These are phyloP conservation scores for Petunia secreta DNA, from an alignment of 257 asterid genomes.

Conservation along the genomic window DNA sequence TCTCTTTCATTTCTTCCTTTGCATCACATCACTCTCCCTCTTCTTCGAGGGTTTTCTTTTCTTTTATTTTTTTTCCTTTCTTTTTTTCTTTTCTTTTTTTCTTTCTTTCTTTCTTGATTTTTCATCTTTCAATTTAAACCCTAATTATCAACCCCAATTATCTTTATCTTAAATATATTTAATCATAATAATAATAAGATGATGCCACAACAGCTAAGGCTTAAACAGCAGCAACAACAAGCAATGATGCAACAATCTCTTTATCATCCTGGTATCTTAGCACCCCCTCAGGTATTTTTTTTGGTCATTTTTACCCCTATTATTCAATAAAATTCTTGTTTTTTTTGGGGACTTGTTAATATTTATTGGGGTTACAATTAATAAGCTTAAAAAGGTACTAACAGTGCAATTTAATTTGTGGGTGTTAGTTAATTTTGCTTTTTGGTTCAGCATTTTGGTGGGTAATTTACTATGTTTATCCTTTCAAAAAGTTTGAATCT, in stretches of 20 bases:
- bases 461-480: not conserved
- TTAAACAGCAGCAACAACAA: constrained; percentile 61
- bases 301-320: not conserved
- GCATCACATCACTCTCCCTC: constrained; percentile 23
- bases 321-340: not conserved
- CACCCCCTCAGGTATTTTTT: constrained; percentile 59
- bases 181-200: constrained; percentile 8
- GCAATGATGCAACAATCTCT: constrained; percentile 86
- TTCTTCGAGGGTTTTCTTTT: constrained; percentile 48
- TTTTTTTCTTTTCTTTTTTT: not conserved
- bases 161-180: not conserved
- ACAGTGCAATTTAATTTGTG: not conserved
- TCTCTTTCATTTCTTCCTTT: not conserved
- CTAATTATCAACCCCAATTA: not conserved
- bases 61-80: not conserved
- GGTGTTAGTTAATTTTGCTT: not conserved
- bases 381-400: not conserved
- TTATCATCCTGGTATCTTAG: constrained; percentile 72
- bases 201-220: constrained; percentile 61
- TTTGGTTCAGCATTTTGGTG: not conserved
- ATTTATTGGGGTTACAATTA: no score
- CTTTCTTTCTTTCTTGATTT: not conserved
- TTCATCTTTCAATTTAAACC: constrained; percentile 5
- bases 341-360: not conserved
- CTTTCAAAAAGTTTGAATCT: not conserved